These are phyloP conservation scores for Leccinellum rugosiceps DNA, from an alignment of 768 basidiomycete genomes.

Conservation along the genomic window DNA sequence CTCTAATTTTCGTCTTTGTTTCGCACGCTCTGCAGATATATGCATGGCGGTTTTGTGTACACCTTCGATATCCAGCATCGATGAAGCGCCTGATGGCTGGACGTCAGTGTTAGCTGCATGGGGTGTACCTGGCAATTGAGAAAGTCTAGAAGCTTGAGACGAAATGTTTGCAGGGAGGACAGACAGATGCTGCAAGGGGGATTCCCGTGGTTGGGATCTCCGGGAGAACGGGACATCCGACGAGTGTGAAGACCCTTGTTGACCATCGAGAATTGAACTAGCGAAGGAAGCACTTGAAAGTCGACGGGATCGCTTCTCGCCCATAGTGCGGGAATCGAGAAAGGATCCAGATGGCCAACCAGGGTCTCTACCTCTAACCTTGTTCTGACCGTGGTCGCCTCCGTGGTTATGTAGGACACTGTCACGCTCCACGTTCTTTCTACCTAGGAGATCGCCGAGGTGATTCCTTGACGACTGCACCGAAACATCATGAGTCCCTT, in stretches of 20 bases:
- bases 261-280: constrained; percentile 21
- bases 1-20: constrained; percentile 73
- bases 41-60: constrained; percentile 80
- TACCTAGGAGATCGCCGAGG: constrained; percentile 15
- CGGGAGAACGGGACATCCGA: constrained; percentile 19
- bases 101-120: constrained; percentile 40
- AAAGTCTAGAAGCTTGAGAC: constrained; percentile 14
- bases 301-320: constrained; percentile 21
- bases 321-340: constrained; percentile 15
- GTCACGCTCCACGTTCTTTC: constrained; percentile 21
- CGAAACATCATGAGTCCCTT: constrained; percentile 14
- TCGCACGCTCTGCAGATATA: constrained; percentile 78
- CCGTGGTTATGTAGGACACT: constrained; percentile 5
- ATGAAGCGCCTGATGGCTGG: constrained; percentile 20
- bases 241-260: constrained; percentile 19
- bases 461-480: constrained; percentile 18
- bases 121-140: constrained; percentile 45
- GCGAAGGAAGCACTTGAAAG: constrained; percentile 22
- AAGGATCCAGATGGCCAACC: constrained; percentile 9
- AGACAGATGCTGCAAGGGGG: constrained; percentile 35
- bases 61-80: constrained; percentile 53
- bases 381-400: constrained; percentile 20
- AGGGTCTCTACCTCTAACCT: constrained; percentile 16
- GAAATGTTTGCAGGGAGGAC: constrained; percentile 18
- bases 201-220: constrained; percentile 45